A percentile compares a stretch with the other conserved stretches of the same genome.
Evolutionary conservation across 1,284 basidiomycete genomes (phyloP).

Genomic region (Boletellus deceptivus): DNA sequence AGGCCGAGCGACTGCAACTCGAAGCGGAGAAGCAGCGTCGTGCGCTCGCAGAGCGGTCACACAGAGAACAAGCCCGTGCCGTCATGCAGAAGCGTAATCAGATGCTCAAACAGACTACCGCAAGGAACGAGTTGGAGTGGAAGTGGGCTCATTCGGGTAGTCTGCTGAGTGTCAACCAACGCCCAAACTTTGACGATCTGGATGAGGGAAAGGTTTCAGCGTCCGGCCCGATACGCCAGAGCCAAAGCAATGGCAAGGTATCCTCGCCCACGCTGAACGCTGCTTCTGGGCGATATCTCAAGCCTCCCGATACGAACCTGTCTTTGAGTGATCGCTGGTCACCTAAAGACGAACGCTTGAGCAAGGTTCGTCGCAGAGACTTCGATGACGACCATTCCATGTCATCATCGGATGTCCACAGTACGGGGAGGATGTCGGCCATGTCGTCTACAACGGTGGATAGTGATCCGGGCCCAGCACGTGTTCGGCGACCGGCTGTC

Average conservation of each 20-base stretch:
- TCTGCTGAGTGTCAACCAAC: conserved; percentile 35
- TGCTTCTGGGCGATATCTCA: conserved; percentile 55
- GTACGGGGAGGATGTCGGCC: conserved; percentile 64
- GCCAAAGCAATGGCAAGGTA: conserved; percentile 37
- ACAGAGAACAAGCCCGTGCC: conserved; percentile 86
- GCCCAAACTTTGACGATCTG: conserved; percentile 36
- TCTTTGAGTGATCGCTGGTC: conserved; percentile 50
- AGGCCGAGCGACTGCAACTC: conserved; percentile 78
- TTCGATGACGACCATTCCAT: conserved; percentile 89
- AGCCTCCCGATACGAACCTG: conserved; percentile 36
- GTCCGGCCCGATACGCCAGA: conserved; percentile 61
- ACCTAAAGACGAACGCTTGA: conserved; percentile 56
- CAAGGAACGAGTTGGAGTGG: conserved; percentile 58
- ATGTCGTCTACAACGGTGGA: conserved; percentile 79
- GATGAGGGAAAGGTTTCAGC: conserved; percentile 49
- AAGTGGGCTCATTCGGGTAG: conserved; percentile 41
- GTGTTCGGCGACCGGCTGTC: conserved; percentile 57
- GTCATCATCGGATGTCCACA: conserved; percentile 81
- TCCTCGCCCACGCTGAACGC: conserved; percentile 51
- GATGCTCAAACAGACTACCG: conserved; percentile 59
- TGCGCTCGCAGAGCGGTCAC: conserved; percentile 69
- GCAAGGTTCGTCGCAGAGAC: conserved; percentile 79
- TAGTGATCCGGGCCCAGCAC: conserved; percentile 77
- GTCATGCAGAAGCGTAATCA: conserved; percentile 92
- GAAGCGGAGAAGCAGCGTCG: conserved; percentile 90